Conservation (phyloP, 306 rosid genomes). For the Quercus gilva region DNA sequence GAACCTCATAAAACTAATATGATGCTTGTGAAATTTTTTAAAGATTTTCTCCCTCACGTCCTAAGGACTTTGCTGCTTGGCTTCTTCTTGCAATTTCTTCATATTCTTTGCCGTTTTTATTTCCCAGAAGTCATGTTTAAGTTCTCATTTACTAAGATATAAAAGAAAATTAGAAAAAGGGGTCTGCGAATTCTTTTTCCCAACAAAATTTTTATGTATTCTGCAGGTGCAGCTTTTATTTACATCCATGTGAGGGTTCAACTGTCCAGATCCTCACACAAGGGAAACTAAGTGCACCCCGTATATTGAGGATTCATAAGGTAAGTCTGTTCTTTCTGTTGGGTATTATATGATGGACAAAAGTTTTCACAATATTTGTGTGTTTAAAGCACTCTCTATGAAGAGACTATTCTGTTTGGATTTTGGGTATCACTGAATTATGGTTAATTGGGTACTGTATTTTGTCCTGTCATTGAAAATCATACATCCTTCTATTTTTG, state of each 20-base stretch:
- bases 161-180: neutral
- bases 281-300: conserved; percentile 98
- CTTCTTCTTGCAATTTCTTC: conserved; percentile 6
- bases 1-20: conserved; percentile 5
- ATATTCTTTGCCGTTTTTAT: neutral
- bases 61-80: conserved; percentile 6
- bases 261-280: conserved; percentile 84
- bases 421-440: neutral
- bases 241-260: conserved; percentile 95
- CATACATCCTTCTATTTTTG: neutral
- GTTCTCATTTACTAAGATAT: conserved; percentile 5
- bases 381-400: neutral
- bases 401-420: neutral
- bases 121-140: neutral
- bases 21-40: conserved; percentile 10
- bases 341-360: neutral
- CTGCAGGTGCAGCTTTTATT: conserved; percentile 92
- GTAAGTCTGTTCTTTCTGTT: conserved; percentile 43
- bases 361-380: neutral
- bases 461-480: neutral
- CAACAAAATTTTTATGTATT: neutral
- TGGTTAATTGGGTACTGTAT: neutral
- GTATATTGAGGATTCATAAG: conserved; percentile 91
- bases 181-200: neutral
- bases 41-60: conserved; percentile 4